Percentiles rank a stretch among this genome's conserved stretches.
These are phyloP conservation scores for Aspergillus pseudoglaucus DNA, from an alignment of 2,329 filamentous ascomycete genomes.

Conservation along the genomic window DNA sequence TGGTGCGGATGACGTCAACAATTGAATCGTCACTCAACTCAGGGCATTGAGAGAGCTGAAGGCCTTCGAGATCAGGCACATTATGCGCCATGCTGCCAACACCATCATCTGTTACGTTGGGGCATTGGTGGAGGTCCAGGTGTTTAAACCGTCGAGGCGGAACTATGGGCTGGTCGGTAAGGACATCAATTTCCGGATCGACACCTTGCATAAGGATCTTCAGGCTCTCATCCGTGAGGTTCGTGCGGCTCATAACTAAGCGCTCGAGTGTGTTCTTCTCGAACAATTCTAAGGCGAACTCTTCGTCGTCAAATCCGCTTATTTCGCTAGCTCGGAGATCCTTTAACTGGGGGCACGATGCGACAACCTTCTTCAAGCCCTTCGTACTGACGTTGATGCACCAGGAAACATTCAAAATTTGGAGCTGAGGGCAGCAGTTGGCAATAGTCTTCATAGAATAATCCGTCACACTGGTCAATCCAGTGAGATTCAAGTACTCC, in stretches of 20 bases:
- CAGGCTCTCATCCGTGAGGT: slow-evolving; percentile 69
- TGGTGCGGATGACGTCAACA: slow-evolving; percentile 64
- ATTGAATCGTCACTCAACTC: slow-evolving; percentile 67
- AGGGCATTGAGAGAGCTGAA: slow-evolving; percentile 75
- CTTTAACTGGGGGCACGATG: slow-evolving; percentile 64
- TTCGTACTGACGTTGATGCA: slow-evolving; percentile 77
- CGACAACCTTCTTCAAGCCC: slow-evolving; percentile 66
- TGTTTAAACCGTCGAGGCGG: slow-evolving; percentile 73
- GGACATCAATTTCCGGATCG: slow-evolving; percentile 70
- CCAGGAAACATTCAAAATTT: slow-evolving; percentile 86
- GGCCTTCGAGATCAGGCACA: slow-evolving; percentile 71
- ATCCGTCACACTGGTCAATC: slow-evolving; percentile 68
- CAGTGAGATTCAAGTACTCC: slow-evolving; percentile 79
- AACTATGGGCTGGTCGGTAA: slow-evolving; percentile 70
- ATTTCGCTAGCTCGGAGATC: slow-evolving; percentile 81
- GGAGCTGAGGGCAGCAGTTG: slow-evolving; percentile 70
- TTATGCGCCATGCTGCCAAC: slow-evolving; percentile 66
- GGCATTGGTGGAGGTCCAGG: slow-evolving; percentile 76
- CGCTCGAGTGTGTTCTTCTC: slow-evolving; percentile 73
- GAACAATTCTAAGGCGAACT: slow-evolving; percentile 69
- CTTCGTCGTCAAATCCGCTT: slow-evolving; percentile 66
- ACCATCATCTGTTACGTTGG: slow-evolving; percentile 63
- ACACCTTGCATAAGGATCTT: slow-evolving; percentile 67
- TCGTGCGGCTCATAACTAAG: slow-evolving; percentile 71
- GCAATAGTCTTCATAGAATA: slow-evolving; percentile 80